Percentiles rank a stretch among this genome's conserved stretches.
Conservation (phyloP, 1,139 yeast genomes). For the Geotrichum aggregatum region DNA sequence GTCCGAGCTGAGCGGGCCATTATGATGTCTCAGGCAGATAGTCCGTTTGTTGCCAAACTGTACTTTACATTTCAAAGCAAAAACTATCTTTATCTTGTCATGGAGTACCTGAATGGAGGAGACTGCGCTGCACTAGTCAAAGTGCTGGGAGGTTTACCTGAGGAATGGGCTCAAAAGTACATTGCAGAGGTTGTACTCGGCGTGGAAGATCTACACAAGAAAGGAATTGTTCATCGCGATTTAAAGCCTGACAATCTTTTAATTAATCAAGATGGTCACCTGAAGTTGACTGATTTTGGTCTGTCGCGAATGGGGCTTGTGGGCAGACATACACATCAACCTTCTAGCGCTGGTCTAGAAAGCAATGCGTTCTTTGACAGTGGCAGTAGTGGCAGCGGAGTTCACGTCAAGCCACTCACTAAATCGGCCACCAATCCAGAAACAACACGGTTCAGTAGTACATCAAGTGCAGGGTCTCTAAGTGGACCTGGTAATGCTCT, state of each 20-base stretch:
- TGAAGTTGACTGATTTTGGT: slow-evolving; percentile 93
- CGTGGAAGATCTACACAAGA: slow-evolving; percentile 78
- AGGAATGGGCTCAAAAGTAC: slow-evolving; percentile 77
- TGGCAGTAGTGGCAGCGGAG: slow-evolving; percentile 7
- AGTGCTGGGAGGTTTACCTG: slow-evolving; percentile 75
- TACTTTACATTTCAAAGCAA: slow-evolving; percentile 85
- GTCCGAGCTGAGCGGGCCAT: slow-evolving; percentile 94
- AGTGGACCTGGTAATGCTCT: slow-evolving; percentile 16
- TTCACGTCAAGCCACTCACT: slow-evolving; percentile 7
- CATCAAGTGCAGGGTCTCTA: slow-evolving; percentile 16
- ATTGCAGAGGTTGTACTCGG: slow-evolving; percentile 89
- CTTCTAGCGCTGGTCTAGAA: slow-evolving; percentile 38
- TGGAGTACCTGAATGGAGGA: slow-evolving; percentile 96
- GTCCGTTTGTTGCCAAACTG: slow-evolving; percentile 88
- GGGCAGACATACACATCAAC: slow-evolving; percentile 62
- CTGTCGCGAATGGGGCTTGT: slow-evolving; percentile 84
- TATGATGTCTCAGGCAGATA: slow-evolving; percentile 93
- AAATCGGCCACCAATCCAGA: slow-evolving; percentile 19
- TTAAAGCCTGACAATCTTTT: slow-evolving; percentile 89
- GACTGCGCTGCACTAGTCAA: slow-evolving; percentile 86
- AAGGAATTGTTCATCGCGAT: slow-evolving; percentile 92
- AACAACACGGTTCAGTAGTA: slow-evolving; percentile 10
- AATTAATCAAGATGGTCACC: slow-evolving; percentile 81
- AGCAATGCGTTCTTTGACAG: neutral
- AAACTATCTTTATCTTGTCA: slow-evolving; percentile 82